phyloP scores from a whole-genome alignment of 331 rosid genomes.

The Quercus lobata region DNA sequence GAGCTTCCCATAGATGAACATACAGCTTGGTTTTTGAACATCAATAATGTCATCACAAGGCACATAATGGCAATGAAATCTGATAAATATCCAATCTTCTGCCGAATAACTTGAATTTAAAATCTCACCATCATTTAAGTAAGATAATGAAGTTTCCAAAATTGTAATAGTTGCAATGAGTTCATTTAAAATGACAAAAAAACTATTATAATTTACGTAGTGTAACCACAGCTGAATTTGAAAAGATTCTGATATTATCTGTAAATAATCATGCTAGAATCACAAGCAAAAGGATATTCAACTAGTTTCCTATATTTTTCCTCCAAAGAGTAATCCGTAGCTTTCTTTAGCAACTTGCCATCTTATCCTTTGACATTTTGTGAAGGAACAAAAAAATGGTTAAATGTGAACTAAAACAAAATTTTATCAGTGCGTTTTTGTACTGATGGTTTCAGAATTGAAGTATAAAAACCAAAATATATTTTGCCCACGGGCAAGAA shows the following conservation, averaged over 20 bases:
- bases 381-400: background rate
- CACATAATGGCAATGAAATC: background rate
- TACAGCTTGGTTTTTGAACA: background rate
- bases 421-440: background rate
- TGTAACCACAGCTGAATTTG: background rate
- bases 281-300: background rate
- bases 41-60: background rate
- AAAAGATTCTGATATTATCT: background rate
- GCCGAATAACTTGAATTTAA: background rate
- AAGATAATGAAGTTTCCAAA: background rate
- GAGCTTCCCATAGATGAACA: background rate
- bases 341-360: constrained; percentile 5
- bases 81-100: background rate
- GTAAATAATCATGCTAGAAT: background rate
- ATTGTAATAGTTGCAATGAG: too few relatives aligned
- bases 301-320: background rate
- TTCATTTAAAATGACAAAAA: background rate
- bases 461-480: constrained; percentile 15
- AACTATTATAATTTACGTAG: background rate
- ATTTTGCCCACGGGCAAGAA: background rate
- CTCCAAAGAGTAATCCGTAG: background rate
- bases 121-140: background rate
- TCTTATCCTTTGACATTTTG: background rate
- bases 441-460: background rate
- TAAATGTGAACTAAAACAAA: background rate